Evolutionary conservation across 129 eudicot species (phyloP), one percentile per base, ranked within the genome.

Genomic region (Artemisia argyi): DNA sequence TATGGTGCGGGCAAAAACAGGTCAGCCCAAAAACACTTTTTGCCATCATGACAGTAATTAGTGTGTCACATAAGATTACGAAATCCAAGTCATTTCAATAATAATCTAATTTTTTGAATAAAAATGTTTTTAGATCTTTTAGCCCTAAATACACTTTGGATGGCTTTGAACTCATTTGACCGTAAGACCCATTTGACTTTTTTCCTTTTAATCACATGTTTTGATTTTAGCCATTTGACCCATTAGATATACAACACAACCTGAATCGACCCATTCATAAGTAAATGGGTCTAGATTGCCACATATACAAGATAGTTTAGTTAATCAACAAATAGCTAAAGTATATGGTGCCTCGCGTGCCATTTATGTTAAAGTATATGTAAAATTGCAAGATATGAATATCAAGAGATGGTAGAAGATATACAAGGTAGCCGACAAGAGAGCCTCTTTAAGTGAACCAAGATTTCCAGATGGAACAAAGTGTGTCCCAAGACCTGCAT

Each of bases 401-500:
- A 73, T 2, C 35, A 53, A 47, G 62, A 35, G 58, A 71, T 56
- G 67, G 26, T 61, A 49, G 28, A 75, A 77, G 68, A 67, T 74
- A 74, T 94, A 94, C 98, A 94, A 94, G 58, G 75, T 71, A 68
- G 86, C 74, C 14, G 87, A 76, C 76, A 94, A 65, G 54, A 94
- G 80, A 57, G 85, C 77, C 70, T 84, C 93, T 85, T 82, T 94
- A 69, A 94, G 74, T 17, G 86, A 48, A 64, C 86, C 91, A 84
- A 94, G 74, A 73, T 82, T 84, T 56, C 79, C 96, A 51, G 97
- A 90, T 49, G 86, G 91, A 30, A 94, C 87, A 70, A 84, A 94
- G 62, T 94, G 98, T 22, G 98, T 85, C 59, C 97, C 98, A 22
- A 94, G 92, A 53, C 98, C 97, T 62, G 78, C 98, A 68, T 71